phyloP scores from a whole-genome alignment of 257 asterid species.

The Ehretia macrophylla region DNA sequence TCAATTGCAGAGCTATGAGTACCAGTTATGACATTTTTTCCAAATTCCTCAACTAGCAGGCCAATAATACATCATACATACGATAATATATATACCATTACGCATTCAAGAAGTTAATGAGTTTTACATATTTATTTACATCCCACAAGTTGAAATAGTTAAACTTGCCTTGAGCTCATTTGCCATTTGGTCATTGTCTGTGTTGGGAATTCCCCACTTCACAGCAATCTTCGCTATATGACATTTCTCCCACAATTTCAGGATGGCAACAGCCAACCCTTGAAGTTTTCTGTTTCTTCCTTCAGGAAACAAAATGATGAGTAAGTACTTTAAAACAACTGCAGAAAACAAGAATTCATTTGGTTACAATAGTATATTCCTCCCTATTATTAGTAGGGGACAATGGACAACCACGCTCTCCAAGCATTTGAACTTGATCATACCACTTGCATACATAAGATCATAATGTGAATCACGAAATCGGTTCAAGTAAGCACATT shows the following conservation, averaged over 20 bases:
- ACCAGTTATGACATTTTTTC: too few relatives aligned
- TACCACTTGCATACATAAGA: too few relatives aligned
- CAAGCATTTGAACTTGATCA: too few relatives aligned
- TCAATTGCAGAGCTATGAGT: background rate
- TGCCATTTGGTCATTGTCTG: constrained; percentile 89
- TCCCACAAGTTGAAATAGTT: constrained; percentile 2
- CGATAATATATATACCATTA: too few relatives aligned
- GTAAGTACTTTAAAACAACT: background rate
- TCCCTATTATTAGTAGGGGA: background rate
- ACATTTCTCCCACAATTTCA: constrained; percentile 90
- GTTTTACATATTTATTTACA: background rate
- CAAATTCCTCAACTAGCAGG: too few relatives aligned
- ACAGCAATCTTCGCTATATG: constrained; percentile 92
- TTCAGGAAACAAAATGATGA: constrained; percentile 27
- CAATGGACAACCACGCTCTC: background rate
- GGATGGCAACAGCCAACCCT: constrained; percentile 79
- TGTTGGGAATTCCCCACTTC: constrained; percentile 88
- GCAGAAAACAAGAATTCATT: constrained; percentile 5
- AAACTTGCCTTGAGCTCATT: constrained; percentile 79
- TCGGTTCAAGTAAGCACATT: background rate
- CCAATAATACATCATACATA: too few relatives aligned
- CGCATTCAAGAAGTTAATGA: background rate
- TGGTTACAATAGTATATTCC: background rate
- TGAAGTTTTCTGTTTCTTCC: constrained; percentile 88
- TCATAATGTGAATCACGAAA: background rate